Evolutionary conservation across 1,139 yeast genomes (phyloP).

Genomic region (Yamadazyma sp.): DNA sequence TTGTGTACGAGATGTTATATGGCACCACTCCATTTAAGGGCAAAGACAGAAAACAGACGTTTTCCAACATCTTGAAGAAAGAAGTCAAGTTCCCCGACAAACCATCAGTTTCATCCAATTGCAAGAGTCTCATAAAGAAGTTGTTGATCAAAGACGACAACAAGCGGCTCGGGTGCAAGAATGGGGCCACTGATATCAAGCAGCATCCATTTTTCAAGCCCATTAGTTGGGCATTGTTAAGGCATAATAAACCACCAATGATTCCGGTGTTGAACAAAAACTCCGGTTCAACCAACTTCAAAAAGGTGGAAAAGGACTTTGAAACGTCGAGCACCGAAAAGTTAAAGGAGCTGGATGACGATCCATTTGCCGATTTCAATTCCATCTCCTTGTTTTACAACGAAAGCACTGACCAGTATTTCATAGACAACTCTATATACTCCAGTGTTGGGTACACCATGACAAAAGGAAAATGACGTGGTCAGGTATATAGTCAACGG

Average conservation of each 20-base stretch:
- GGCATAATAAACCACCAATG: conserved; percentile 94
- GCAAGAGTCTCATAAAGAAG: conserved; percentile 79
- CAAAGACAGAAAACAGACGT: conserved; percentile 79
- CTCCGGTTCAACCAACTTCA: conserved; percentile 7
- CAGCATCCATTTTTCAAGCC: conserved; percentile 86
- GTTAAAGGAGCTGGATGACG: conserved; percentile 35
- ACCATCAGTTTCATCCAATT: conserved; percentile 57
- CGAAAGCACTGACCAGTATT: conserved; percentile 30
- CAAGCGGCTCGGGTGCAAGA: conserved; percentile 82
- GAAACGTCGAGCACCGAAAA: conserved; percentile 19
- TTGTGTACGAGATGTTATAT: conserved; percentile 88
- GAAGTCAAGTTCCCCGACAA: conserved; percentile 71
- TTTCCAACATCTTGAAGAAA: conserved; percentile 78
- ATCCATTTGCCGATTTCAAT: conserved; percentile 86
- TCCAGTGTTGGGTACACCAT: conserved; percentile 70
- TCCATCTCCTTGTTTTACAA: conserved; percentile 87
- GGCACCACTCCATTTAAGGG: conserved; percentile 98
- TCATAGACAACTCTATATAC: conserved; percentile 44
- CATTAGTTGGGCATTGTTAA: conserved; percentile 90
- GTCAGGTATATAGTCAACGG: no score
- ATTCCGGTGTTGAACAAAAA: conserved; percentile 76
- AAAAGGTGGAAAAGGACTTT: conserved; percentile 40
- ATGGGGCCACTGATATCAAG: conserved; percentile 94
- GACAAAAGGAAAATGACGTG: conserved; percentile 23
- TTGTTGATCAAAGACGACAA: conserved; percentile 83